Conservation (phyloP, 106 monocot species). For the Dendrobium chrysotoxum region DNA sequence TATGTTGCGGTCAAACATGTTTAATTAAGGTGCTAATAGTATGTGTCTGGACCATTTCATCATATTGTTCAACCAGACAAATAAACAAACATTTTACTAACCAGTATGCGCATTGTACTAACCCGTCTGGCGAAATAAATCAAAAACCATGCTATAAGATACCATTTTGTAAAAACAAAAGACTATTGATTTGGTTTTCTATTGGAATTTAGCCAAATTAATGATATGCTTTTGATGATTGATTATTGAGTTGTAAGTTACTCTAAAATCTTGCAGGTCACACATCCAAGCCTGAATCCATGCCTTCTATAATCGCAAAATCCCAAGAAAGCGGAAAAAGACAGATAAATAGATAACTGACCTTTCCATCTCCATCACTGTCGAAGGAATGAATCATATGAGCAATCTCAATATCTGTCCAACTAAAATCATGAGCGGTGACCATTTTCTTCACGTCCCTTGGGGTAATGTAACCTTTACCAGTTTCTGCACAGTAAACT, state of each 20-base stretch:
- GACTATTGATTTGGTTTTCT: no score
- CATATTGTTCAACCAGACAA: no score
- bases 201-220: no score
- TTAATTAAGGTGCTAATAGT: no score
- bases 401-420: conserved; percentile 65
- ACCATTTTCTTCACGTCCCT: conserved; percentile 63
- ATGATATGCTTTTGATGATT: background rate
- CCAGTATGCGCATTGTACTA: no score
- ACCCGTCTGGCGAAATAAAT: no score
- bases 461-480: conserved; percentile 57
- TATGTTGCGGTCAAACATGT: no score
- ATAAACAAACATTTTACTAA: no score
- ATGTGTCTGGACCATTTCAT: no score
- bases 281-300: background rate
- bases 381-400: conserved; percentile 79
- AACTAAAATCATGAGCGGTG: conserved; percentile 69
- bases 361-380: conserved; percentile 71
- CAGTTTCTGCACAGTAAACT: conserved; percentile 41
- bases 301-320: background rate
- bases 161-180: no score
- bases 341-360: conserved; percentile 13
- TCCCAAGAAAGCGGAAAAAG: background rate
- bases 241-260: background rate
- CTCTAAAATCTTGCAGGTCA: background rate
- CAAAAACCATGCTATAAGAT: no score